Percentiles rank a stretch among this genome's conserved stretches.
phyloP scores from a whole-genome alignment of 805 yeast genomes.

The Candida krabiensis region DNA sequence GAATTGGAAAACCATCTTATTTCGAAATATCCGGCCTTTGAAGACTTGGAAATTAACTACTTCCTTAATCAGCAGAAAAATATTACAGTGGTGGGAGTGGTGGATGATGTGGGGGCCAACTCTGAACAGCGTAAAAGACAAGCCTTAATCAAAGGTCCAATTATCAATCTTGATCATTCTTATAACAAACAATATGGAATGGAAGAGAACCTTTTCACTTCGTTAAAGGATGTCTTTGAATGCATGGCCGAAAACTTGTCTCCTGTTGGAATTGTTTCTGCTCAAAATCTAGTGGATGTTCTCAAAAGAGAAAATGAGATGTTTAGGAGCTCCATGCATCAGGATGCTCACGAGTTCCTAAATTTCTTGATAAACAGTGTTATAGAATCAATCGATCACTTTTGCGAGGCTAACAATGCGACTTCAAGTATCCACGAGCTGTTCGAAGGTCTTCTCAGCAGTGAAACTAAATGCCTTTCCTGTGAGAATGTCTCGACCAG shows the following conservation, averaged over 20 bases:
- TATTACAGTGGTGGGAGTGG: conserved; percentile 46
- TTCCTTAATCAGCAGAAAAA: conserved; percentile 42
- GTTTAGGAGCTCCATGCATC: conserved; percentile 92
- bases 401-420: conserved; percentile 16
- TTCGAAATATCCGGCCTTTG: conserved; percentile 33
- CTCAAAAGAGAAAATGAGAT: conserved; percentile 80
- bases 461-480: conserved; percentile 84
- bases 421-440: conserved; percentile 50
- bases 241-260: conserved; percentile 70
- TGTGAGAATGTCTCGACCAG: conserved; percentile 82
- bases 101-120: conserved; percentile 42
- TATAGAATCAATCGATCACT: conserved; percentile 50
- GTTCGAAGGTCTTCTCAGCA: conserved; percentile 83
- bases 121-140: conserved; percentile 76
- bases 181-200: conserved; percentile 50
- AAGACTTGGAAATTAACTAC: conserved; percentile 36
- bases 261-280: conserved; percentile 81
- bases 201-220: conserved; percentile 53
- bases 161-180: conserved; percentile 75
- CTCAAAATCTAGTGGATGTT: conserved; percentile 68
- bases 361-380: conserved; percentile 76
- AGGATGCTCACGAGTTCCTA: conserved; percentile 96
- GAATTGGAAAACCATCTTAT: conserved; percentile 20
- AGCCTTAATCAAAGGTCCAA: conserved; percentile 79
- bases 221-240: conserved; percentile 85